Conservation (phyloP, 148 eudicot species). For the Agrostemma githago region DNA sequence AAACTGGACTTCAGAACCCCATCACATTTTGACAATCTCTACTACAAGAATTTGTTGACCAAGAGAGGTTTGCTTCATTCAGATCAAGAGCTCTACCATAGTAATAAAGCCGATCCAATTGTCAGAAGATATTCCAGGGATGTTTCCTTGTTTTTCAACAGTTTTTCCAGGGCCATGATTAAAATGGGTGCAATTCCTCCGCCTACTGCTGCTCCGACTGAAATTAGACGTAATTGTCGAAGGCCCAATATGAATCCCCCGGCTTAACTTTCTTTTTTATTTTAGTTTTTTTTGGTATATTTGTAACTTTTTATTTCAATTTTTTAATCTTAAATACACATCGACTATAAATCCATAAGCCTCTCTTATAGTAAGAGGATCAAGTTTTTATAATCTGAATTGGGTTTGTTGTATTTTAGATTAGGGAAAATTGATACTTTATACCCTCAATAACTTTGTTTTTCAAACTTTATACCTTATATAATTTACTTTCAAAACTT, state of each 20-base stretch:
- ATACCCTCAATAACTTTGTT: too few relatives aligned
- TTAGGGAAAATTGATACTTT: too few relatives aligned
- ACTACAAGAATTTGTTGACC: constrained; percentile 39
- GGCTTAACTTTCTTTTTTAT: background rate
- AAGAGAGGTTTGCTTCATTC: constrained; percentile 51
- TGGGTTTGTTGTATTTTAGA: too few relatives aligned
- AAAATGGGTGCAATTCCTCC: constrained; percentile 53
- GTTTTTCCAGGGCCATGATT: constrained; percentile 47
- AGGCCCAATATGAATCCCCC: constrained; percentile 4
- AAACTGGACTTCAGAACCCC: constrained; percentile 45
- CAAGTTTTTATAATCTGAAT: too few relatives aligned
- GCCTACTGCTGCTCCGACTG: constrained; percentile 40
- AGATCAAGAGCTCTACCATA: constrained; percentile 51
- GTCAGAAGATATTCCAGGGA: constrained; percentile 36
- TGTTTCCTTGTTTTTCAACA: constrained; percentile 25
- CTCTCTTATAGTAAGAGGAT: too few relatives aligned
- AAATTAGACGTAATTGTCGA: constrained; percentile 36
- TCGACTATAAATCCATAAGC: too few relatives aligned
- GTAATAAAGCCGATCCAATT: constrained; percentile 44
- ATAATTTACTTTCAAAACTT: too few relatives aligned
- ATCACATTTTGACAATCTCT: constrained; percentile 40
- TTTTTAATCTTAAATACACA: background rate
- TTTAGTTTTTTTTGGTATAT: background rate
- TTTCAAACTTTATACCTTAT: too few relatives aligned
- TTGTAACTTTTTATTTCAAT: background rate